Conservation (phyloP, 495 filamentous ascomycete species). For the Pseudoneurospora amorphoporcata region DNA sequence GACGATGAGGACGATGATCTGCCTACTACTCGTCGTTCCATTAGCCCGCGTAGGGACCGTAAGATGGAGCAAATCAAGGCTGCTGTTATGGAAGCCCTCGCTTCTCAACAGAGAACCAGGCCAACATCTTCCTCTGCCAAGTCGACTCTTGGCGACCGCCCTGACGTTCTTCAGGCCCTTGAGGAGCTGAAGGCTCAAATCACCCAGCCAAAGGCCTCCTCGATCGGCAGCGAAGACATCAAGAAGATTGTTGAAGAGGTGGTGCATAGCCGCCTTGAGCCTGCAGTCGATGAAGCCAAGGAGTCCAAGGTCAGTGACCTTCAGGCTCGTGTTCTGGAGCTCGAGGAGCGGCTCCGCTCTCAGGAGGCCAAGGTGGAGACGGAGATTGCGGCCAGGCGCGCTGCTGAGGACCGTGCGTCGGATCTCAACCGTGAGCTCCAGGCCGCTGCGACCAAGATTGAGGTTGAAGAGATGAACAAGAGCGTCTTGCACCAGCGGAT, state of each 20-base stretch:
- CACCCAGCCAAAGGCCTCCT: slow-evolving; percentile 29
- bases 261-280: slow-evolving; percentile 38
- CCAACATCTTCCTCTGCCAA: slow-evolving; percentile 11
- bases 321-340: slow-evolving; percentile 26
- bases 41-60: slow-evolving; percentile 58
- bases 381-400: slow-evolving; percentile 28
- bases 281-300: slow-evolving; percentile 14
- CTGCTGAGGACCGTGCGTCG: slow-evolving; percentile 32
- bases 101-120: slow-evolving; percentile 40
- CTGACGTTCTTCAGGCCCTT: slow-evolving; percentile 24
- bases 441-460: slow-evolving; percentile 38
- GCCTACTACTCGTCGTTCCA: slow-evolving; percentile 49
- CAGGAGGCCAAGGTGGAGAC: slow-evolving; percentile 32
- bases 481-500: slow-evolving; percentile 36
- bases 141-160: slow-evolving; percentile 14
- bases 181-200: slow-evolving; percentile 42
- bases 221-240: slow-evolving; percentile 45
- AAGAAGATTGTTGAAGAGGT: slow-evolving; percentile 49
- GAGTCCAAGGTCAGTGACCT: slow-evolving; percentile 29
- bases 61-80: slow-evolving; percentile 75
- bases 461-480: slow-evolving; percentile 43
- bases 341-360: slow-evolving; percentile 37
- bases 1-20: slow-evolving; percentile 85
- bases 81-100: slow-evolving; percentile 70
- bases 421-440: slow-evolving; percentile 36